Percentiles rank a stretch among this genome's conserved stretches.
Conservation (phyloP, 768 basidiomycete genomes). For the Lentinula sp. region DNA sequence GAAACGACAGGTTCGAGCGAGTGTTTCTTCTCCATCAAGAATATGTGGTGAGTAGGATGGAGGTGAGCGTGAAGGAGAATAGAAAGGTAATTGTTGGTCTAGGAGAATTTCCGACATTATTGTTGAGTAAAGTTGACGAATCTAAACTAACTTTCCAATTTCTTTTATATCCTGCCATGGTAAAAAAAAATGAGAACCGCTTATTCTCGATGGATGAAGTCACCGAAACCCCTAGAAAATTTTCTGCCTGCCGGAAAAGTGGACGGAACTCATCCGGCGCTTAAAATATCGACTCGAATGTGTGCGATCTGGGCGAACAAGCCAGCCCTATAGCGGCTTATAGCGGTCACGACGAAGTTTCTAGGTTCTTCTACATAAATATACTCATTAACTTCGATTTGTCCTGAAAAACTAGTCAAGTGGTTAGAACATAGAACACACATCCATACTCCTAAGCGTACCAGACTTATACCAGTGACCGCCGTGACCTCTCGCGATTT, state of each 20-base stretch:
- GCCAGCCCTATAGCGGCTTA: background rate
- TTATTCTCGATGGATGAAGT: background rate
- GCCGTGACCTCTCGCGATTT: background rate
- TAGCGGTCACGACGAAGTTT: background rate
- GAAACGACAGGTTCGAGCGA: slow-evolving; percentile 1
- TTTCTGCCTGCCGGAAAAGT: slow-evolving; percentile 1
- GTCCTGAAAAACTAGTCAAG: background rate
- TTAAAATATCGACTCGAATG: background rate
- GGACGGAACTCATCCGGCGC: slow-evolving; percentile 3
- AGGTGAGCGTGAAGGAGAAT: slow-evolving; percentile 1
- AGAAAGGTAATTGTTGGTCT: background rate
- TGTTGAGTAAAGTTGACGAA: no score
- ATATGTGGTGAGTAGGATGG: background rate
- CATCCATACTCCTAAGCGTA: background rate
- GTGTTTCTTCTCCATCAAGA: background rate
- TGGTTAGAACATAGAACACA: background rate
- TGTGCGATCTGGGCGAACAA: background rate
- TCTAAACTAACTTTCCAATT: background rate
- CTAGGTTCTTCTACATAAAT: background rate
- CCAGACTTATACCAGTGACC: no score
- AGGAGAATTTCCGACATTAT: background rate
- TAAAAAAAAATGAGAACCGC: background rate
- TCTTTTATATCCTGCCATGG: background rate
- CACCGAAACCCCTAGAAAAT: background rate
- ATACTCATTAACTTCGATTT: background rate